Percentiles rank a stretch among this genome's conserved stretches.
Conservation (phyloP, 176 grass and related monocot genomes). For the Avena sativa region DNA sequence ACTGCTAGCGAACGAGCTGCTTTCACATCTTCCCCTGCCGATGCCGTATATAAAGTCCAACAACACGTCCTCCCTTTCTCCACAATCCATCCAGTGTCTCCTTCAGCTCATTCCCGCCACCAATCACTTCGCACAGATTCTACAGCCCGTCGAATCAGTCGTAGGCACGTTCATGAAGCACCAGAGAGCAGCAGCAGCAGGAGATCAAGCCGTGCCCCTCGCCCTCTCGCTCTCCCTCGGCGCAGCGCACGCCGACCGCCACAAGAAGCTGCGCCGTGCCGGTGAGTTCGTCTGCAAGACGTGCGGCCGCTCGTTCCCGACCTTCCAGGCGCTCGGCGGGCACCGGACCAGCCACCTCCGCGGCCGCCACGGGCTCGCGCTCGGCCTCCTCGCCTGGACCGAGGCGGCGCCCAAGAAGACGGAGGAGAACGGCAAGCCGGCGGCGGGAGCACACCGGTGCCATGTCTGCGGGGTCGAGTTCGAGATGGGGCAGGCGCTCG, state of each 20-base stretch:
- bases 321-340: slow-evolving; percentile 72
- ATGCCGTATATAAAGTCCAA: background rate
- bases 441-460: slow-evolving; percentile 37
- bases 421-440: too few species aligned
- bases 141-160: background rate
- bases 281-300: slow-evolving; percentile 63
- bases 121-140: background rate
- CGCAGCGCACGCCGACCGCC: background rate
- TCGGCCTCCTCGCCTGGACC: background rate
- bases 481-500: slow-evolving; percentile 67
- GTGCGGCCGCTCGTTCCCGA: slow-evolving; percentile 59
- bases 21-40: background rate
- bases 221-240: slow-evolving; percentile 43
- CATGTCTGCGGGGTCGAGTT: slow-evolving; percentile 58
- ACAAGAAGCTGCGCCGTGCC: background rate
- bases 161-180: slow-evolving; percentile 36
- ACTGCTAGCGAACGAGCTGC: too few species aligned
- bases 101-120: too few species aligned
- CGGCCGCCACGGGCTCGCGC: slow-evolving; percentile 50
- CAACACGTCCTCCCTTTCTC: too few species aligned
- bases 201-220: slow-evolving; percentile 23
- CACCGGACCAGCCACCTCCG: slow-evolving; percentile 74
- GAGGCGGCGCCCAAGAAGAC: too few species aligned
- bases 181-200: slow-evolving; percentile 24
- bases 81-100: too few species aligned